phyloP scores from a whole-genome alignment of 148 eudicot species.

The Mesembryanthemum crystallinum region DNA sequence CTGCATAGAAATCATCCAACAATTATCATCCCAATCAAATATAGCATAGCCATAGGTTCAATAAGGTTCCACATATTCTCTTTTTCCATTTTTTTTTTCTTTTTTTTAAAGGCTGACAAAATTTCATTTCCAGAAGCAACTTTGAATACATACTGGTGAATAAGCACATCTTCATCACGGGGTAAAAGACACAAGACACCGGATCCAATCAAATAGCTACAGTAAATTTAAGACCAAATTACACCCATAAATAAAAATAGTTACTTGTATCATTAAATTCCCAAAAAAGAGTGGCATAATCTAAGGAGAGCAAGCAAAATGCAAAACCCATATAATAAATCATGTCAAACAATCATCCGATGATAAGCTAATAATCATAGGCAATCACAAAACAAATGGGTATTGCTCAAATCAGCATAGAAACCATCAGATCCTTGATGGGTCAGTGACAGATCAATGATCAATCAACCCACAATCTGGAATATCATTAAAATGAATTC shows the following conservation, averaged over 20 bases:
- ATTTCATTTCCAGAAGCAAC: background rate
- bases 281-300: background rate
- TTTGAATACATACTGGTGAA: background rate
- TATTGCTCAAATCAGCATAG: slow-evolving; percentile 32
- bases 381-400: slow-evolving; percentile 32
- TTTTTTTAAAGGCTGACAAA: background rate
- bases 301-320: background rate
- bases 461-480: slow-evolving; percentile 29
- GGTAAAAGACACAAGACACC: background rate
- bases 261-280: background rate
- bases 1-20: slow-evolving; percentile 30
- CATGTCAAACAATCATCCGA: background rate
- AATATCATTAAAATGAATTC: slow-evolving; percentile 1
- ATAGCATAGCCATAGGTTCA: slow-evolving; percentile 5
- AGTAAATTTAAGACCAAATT: background rate
- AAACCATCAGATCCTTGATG: slow-evolving; percentile 52
- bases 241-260: background rate
- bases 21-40: slow-evolving; percentile 4
- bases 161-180: slow-evolving; percentile 4
- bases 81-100: background rate
- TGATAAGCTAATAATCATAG: background rate
- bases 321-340: background rate
- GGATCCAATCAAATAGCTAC: slow-evolving; percentile 22
- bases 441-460: slow-evolving; percentile 43
- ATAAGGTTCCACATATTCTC: background rate